A percentile compares a stretch with the other conserved stretches of the same genome.
phyloP scores from a whole-genome alignment of 805 yeast species.

The Sugiyamaella marilandica region DNA sequence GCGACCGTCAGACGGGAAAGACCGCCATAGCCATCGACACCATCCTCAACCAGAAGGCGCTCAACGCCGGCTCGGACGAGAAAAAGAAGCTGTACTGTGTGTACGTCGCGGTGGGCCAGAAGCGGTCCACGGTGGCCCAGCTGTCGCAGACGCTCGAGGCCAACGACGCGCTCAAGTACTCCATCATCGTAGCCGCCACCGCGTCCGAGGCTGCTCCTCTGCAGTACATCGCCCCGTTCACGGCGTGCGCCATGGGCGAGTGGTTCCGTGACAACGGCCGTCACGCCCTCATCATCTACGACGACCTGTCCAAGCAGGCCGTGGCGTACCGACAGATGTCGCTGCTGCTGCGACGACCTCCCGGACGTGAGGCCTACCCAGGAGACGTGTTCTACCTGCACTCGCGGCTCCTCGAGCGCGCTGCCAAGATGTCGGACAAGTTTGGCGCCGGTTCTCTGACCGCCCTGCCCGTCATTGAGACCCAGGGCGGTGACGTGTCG shows the following conservation, averaged over 20 bases:
- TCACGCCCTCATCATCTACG: constrained; percentile 95
- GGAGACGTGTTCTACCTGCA: constrained; percentile 96
- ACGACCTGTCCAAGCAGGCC: constrained; percentile 98
- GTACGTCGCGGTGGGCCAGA: constrained; percentile 99
- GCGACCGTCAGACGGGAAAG: constrained; percentile 99
- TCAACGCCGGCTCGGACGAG: constrained; percentile 95
- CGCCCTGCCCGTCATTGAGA: constrained; percentile 93
- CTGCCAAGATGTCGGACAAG: constrained; percentile 90
- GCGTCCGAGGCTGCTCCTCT: constrained; percentile 99
- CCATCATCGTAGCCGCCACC: constrained; percentile 98
- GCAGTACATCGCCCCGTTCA: constrained; percentile 99
- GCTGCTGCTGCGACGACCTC: constrained; percentile 93
- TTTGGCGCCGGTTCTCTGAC: constrained; percentile 93
- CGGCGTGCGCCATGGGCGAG: constrained; percentile 99
- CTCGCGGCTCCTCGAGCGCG: constrained; percentile 93
- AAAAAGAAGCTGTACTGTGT: constrained; percentile 98
- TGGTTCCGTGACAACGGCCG: constrained; percentile 99
- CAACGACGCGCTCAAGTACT: constrained; percentile 94
- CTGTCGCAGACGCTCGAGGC: constrained; percentile 98
- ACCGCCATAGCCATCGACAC: constrained; percentile 98
- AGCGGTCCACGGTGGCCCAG: constrained; percentile 99
- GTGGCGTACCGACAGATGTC: constrained; percentile 99
- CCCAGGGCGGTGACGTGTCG: constrained; percentile 99
- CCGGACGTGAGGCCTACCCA: constrained; percentile 96
- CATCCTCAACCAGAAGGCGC: constrained; percentile 97